Evolutionary conservation across 2,329 filamentous ascomycete species (phyloP), one percentile per base, ranked within the genome.

Genomic region (Epichloe elymi): DNA sequence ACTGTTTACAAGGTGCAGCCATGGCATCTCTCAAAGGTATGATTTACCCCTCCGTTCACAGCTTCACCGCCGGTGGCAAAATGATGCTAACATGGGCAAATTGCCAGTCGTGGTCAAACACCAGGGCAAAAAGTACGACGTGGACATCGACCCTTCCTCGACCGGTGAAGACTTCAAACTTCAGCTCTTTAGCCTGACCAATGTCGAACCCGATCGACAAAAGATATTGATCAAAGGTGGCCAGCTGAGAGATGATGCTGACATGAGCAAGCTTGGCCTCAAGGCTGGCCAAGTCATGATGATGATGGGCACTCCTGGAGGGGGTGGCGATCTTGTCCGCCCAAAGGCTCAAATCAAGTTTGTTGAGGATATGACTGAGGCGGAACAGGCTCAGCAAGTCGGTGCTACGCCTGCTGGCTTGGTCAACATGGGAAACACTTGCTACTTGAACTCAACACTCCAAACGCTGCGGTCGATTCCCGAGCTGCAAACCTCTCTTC

Each of bases 401-500:
- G 89, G 88, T 53, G 90, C 90, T 46, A 91, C 79, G 44, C 93
- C 94, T 2, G 86, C 90, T 51, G 93, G 93, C 45, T 73, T 98
- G 55, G 79, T 86, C 65, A 98, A 98, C 63, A 74, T 96, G 54
- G 93, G 94, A 59, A 98, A 98, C 69, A 98, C 94, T 4, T 98
- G 93, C 73, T 98, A 98, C 66, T 82, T 97, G 62, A 98, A 98
- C 74, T 93, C 93, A 47, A 95, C 91, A 0, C 75, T 98, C n/a
- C 94, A 98, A 67, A 85, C 88, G 4, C 73, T 98, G 57, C 83
- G 87, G 55, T 78, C 85, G 49, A 88, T 98, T 53, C 93, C 93
- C 8, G 93, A 98, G 70, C 79, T 98, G 37, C 88, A 95, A 63
- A 75, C 87, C 37, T 80, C 88, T 59, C 76, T 98, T 44, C 64